These are phyloP conservation scores for Annulohypoxylon maeteangense DNA, from an alignment of 495 filamentous ascomycete genomes.

Conservation along the genomic window DNA sequence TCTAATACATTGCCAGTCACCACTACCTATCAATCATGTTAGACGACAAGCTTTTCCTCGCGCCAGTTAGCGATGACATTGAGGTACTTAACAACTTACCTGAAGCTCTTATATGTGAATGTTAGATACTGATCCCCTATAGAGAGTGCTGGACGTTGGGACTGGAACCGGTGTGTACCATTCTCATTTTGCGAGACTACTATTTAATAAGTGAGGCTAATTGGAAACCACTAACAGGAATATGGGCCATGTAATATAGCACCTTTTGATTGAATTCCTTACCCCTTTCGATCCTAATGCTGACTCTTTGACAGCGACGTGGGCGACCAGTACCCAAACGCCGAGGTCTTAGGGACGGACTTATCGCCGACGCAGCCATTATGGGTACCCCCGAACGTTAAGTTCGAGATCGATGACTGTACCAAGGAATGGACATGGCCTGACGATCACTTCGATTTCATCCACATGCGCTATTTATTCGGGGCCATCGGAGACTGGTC, in stretches of 20 bases:
- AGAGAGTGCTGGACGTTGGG: slow-evolving; percentile 64
- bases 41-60: slow-evolving; percentile 64
- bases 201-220: background rate
- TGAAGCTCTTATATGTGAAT: background rate
- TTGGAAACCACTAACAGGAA: slow-evolving; percentile 34
- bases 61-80: slow-evolving; percentile 60
- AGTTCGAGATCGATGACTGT: slow-evolving; percentile 68
- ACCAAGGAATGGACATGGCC: slow-evolving; percentile 64
- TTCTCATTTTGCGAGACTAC: background rate
- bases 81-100: slow-evolving; percentile 6
- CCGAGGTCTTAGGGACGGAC: slow-evolving; percentile 66
- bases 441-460: slow-evolving; percentile 68
- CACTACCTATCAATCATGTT: slow-evolving; percentile 48
- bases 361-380: slow-evolving; percentile 62
- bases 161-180: slow-evolving; percentile 63
- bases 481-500: slow-evolving; percentile 69
- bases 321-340: slow-evolving; percentile 61
- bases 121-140: slow-evolving; percentile 9
- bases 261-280: background rate
- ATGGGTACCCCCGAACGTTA: slow-evolving; percentile 63
- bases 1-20: slow-evolving; percentile 32
- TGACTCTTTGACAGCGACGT: slow-evolving; percentile 55
- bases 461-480: slow-evolving; percentile 69
- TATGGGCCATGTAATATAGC: slow-evolving; percentile 52
- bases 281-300: background rate